These are phyloP conservation scores for Suhomyces kilbournensis DNA, from an alignment of 805 yeast genomes.

Conservation along the genomic window DNA sequence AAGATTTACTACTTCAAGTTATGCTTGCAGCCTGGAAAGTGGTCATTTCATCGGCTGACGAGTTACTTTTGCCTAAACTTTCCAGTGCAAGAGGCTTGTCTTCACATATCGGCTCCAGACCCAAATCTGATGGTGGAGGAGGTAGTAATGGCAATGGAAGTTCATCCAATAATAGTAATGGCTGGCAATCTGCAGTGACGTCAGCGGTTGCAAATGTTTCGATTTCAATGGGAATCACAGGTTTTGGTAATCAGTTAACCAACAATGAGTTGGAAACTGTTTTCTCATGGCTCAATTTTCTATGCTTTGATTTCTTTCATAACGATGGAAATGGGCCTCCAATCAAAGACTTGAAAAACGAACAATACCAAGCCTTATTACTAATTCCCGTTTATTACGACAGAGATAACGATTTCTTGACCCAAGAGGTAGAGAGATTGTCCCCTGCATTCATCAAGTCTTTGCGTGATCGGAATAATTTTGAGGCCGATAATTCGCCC, in stretches of 20 bases:
- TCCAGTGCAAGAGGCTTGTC: constrained; percentile 41
- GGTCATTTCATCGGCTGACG: constrained; percentile 66
- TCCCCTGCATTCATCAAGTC: constrained; percentile 52
- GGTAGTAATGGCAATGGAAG: constrained; percentile 10
- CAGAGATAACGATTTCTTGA: constrained; percentile 43
- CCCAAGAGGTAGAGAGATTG: constrained; percentile 56
- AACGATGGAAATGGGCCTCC: constrained; percentile 82
- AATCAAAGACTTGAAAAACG: constrained; percentile 56
- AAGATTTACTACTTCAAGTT: constrained; percentile 54
- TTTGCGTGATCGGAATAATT: constrained; percentile 47
- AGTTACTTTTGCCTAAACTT: constrained; percentile 69
- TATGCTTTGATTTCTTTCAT: constrained; percentile 74
- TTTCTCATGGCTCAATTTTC: constrained; percentile 62
- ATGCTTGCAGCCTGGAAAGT: constrained; percentile 82
- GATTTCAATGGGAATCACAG: constrained; percentile 39
- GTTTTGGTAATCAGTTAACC: constrained; percentile 55
- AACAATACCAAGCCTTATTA: constrained; percentile 60
- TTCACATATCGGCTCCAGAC: constrained; percentile 17
- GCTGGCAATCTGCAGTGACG: constrained; percentile 45
- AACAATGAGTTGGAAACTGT: constrained; percentile 63
- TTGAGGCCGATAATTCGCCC: constrained; percentile 19
- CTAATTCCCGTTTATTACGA: constrained; percentile 67
- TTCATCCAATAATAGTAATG: neutral
- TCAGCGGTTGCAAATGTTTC: constrained; percentile 52
- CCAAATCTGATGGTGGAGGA: neutral